Evolutionary conservation across 805 yeast species (phyloP).

Genomic region (Naumovozyma dairenensis): DNA sequence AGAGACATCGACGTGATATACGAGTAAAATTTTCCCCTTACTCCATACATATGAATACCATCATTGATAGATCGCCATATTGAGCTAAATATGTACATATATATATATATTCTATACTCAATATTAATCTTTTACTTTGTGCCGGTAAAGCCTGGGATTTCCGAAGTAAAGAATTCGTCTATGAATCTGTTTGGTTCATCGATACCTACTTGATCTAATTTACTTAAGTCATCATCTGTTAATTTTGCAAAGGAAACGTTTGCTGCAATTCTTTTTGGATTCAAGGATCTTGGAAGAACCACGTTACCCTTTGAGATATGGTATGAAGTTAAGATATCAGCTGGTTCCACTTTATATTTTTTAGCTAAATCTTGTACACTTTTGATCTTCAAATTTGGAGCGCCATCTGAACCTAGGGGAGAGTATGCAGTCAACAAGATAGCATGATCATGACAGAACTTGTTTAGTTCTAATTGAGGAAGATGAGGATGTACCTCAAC

Average conservation of each 20-base stretch:
- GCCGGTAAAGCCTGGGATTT: slow-evolving; percentile 27
- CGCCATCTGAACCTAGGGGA: slow-evolving; percentile 57
- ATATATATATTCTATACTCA: too few species aligned
- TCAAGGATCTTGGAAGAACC: slow-evolving; percentile 63
- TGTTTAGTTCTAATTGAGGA: slow-evolving; percentile 50
- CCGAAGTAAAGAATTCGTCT: slow-evolving; percentile 19
- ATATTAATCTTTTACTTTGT: not conserved
- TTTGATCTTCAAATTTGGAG: slow-evolving; percentile 49
- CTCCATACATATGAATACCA: too few species aligned
- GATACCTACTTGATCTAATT: slow-evolving; percentile 28
- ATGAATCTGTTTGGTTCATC: slow-evolving; percentile 27
- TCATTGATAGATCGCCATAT: too few species aligned
- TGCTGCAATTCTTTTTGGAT: slow-evolving; percentile 46
- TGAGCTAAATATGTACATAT: not conserved
- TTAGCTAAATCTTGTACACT: slow-evolving; percentile 43
- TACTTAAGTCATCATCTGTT: slow-evolving; percentile 34
- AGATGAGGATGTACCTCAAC: slow-evolving; percentile 67
- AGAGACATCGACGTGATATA: too few species aligned
- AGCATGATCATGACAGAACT: slow-evolving; percentile 43
- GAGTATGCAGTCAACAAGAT: slow-evolving; percentile 49
- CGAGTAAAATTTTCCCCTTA: too few species aligned
- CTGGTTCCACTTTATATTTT: slow-evolving; percentile 43
- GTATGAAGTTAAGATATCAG: slow-evolving; percentile 54
- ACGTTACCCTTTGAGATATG: slow-evolving; percentile 52
- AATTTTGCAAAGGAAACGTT: slow-evolving; percentile 34